phyloP scores from a whole-genome alignment of 1,139 yeast species.

The Yamadazyma sp. region DNA sequence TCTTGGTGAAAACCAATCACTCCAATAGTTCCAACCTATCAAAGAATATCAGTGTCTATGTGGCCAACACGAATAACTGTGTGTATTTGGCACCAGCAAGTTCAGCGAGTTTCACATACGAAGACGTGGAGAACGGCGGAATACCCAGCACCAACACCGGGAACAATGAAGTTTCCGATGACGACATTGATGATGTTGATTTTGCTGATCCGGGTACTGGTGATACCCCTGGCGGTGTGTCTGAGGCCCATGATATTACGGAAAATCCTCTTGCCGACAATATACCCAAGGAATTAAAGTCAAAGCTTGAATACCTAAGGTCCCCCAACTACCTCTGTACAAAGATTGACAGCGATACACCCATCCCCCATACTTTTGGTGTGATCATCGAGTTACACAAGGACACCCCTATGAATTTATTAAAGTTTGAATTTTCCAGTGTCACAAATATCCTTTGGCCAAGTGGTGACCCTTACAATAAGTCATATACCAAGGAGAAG shows the following conservation, averaged over 20 bases:
- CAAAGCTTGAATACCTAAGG: slow-evolving; percentile 22
- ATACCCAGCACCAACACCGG: slow-evolving; percentile 8
- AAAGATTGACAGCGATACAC: slow-evolving; percentile 40
- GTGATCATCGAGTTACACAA: slow-evolving; percentile 41
- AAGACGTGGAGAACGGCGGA: slow-evolving; percentile 44
- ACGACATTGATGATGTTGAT: not conserved
- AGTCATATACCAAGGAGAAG: slow-evolving; percentile 40
- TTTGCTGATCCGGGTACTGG: not conserved
- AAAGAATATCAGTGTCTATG: slow-evolving; percentile 32
- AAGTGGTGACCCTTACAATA: slow-evolving; percentile 52
- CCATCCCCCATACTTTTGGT: slow-evolving; percentile 50
- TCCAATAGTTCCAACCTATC: slow-evolving; percentile 20
- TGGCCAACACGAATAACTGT: slow-evolving; percentile 44
- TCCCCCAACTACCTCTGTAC: slow-evolving; percentile 44
- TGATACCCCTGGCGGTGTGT: slow-evolving; percentile 5
- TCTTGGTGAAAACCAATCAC: slow-evolving; percentile 30
- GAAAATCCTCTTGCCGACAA: slow-evolving; percentile 8
- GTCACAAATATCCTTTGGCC: slow-evolving; percentile 51
- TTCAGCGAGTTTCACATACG: slow-evolving; percentile 45
- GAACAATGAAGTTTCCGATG: not conserved
- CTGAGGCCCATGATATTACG: slow-evolving; percentile 6
- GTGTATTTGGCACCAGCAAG: slow-evolving; percentile 44
- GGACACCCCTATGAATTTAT: slow-evolving; percentile 30
- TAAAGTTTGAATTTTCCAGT: slow-evolving; percentile 36
- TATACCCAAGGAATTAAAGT: slow-evolving; percentile 16